A percentile compares a stretch with the other conserved stretches of the same genome.
phyloP scores from a whole-genome alignment of 169 alveolate genomes.

The Sarcocystis neurona region DNA sequence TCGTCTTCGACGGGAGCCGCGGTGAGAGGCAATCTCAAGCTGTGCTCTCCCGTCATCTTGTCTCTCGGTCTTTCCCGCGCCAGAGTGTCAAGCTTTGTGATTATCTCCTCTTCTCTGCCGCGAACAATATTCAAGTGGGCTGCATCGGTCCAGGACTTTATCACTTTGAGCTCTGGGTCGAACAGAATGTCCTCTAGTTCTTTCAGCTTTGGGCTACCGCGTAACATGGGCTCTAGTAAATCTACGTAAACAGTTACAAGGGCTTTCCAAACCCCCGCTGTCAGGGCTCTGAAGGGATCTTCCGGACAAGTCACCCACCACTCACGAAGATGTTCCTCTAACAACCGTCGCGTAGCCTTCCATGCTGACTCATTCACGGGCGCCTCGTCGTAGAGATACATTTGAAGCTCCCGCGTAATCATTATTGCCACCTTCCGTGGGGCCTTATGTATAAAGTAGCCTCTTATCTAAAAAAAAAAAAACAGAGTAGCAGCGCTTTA shows the following conservation, averaged over 20 bases:
- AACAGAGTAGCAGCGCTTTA: background rate
- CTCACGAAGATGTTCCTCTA: background rate
- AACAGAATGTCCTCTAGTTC: background rate
- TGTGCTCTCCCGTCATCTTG: no score
- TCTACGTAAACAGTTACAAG: conserved; percentile 22
- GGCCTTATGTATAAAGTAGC: background rate
- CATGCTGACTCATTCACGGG: background rate
- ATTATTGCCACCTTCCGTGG: background rate
- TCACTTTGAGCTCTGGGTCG: conserved; percentile 15
- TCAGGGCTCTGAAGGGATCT: conserved; percentile 39
- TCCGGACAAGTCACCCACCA: conserved; percentile 39
- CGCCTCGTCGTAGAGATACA: background rate
- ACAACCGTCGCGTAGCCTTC: background rate
- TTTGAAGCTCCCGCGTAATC: background rate
- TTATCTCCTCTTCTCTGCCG: background rate
- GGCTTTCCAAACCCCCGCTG: conserved; percentile 37
- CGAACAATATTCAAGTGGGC: background rate
- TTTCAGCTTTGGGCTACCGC: conserved; percentile 38
- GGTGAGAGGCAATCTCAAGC: no score
- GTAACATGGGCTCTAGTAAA: conserved; percentile 20
- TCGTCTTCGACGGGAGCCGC: no score
- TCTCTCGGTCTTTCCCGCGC: background rate
- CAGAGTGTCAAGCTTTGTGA: background rate
- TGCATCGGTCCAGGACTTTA: background rate
- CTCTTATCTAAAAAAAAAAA: background rate